These are phyloP conservation scores for Leccinum fallax DNA, from an alignment of 1,284 basidiomycete genomes.

Conservation along the genomic window DNA sequence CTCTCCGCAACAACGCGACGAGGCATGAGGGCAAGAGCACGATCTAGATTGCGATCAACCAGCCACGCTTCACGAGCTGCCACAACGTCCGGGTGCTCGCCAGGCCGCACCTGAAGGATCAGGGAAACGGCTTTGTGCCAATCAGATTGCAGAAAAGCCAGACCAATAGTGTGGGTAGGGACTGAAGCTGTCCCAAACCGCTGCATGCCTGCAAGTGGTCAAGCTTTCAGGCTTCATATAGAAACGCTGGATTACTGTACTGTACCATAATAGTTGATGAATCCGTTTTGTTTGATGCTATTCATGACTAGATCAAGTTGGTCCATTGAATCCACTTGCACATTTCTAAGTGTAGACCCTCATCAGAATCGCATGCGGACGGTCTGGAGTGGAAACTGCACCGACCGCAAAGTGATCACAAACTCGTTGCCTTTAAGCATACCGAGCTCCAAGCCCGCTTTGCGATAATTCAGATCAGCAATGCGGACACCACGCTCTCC, in stretches of 20 bases:
- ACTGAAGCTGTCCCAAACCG: constrained; percentile 97
- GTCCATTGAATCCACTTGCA: constrained; percentile 73
- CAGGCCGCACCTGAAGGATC: constrained; percentile 79
- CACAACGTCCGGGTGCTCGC: constrained; percentile 87
- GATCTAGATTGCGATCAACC: constrained; percentile 73
- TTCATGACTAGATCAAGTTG: constrained; percentile 77
- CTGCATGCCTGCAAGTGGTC: constrained; percentile 80
- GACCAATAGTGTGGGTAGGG: constrained; percentile 92
- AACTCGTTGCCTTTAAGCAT: constrained; percentile 97
- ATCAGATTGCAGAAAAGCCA: constrained; percentile 85
- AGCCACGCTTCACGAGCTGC: constrained; percentile 84
- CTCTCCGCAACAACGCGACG: constrained; percentile 91
- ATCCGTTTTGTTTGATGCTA: constrained; percentile 84
- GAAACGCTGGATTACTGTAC: background rate
- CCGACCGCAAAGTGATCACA: constrained; percentile 88
- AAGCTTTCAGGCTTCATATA: constrained; percentile 14
- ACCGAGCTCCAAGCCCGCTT: constrained; percentile 84
- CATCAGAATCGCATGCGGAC: constrained; percentile 6
- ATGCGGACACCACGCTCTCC: constrained; percentile 92
- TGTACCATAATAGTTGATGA: constrained; percentile 97
- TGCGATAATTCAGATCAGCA: constrained; percentile 85
- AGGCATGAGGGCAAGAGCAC: constrained; percentile 83
- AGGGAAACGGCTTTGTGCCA: constrained; percentile 89
- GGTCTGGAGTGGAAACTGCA: background rate
- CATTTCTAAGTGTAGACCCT: constrained; percentile 60